Percentiles rank a stretch among this genome's conserved stretches.
These are phyloP conservation scores for Sedum album DNA, from an alignment of 164 flowering plant genomes.

Conservation along the genomic window DNA sequence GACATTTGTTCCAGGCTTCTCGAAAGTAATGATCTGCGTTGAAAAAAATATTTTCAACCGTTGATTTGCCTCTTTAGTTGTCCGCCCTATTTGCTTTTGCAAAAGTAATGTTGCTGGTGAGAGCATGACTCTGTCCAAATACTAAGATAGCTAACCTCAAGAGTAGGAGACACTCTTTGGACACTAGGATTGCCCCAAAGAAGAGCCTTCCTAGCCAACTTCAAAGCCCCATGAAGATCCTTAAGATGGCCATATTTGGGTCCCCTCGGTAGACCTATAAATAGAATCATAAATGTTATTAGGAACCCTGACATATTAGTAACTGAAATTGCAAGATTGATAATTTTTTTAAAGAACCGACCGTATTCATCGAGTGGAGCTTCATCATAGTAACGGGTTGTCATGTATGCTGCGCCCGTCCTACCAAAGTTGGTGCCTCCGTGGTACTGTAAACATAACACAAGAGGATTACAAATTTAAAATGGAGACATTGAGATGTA, in stretches of 20 bases:
- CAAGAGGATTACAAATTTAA: too few relatives aligned
- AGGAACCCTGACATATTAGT: not conserved
- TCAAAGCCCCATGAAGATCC: conserved; percentile 73
- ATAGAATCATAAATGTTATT: not conserved
- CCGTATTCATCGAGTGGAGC: not conserved
- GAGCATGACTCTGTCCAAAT: not conserved
- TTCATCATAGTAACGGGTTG: conserved; percentile 11
- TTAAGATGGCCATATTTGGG: conserved; percentile 84
- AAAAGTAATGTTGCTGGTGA: not conserved
- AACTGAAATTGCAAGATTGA: not conserved
- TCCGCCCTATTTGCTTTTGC: not conserved
- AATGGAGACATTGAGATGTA: not conserved
- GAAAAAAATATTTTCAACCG: not conserved
- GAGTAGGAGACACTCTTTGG: conserved; percentile 19
- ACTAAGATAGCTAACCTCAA: conserved; percentile 36
- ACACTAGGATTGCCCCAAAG: conserved; percentile 37
- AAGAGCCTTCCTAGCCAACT: conserved; percentile 60
- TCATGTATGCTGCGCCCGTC: conserved; percentile 80
- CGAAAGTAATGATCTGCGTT: conserved; percentile 39
- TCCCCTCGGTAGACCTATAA: conserved; percentile 52
- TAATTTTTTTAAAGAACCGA: not conserved
- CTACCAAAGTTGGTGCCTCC: conserved; percentile 38
- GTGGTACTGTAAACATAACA: conserved; percentile 30
- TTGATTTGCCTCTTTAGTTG: too few relatives aligned
- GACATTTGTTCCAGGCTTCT: conserved; percentile 26